Percentiles rank a stretch among this genome's conserved stretches.
These are phyloP conservation scores for Oryza meyeriana DNA, from an alignment of 176 grass and related monocot genomes.

Conservation along the genomic window DNA sequence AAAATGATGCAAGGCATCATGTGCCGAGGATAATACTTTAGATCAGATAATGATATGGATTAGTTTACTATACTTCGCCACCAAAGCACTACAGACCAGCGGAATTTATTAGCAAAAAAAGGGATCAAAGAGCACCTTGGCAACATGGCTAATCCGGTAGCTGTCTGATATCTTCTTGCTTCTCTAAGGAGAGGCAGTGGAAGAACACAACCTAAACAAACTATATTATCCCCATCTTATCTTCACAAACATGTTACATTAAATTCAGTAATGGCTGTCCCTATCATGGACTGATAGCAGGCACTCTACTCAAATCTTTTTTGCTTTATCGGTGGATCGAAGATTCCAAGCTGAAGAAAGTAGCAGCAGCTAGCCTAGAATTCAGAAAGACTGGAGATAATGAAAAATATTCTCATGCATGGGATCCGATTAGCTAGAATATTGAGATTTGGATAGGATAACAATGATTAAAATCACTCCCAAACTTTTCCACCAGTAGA, in stretches of 20 bases:
- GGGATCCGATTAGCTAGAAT: constrained; percentile 39
- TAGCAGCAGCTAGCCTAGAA: constrained; percentile 6
- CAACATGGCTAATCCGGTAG: constrained; percentile 17
- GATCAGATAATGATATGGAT: constrained; percentile 16
- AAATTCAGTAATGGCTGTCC: constrained; percentile 36
- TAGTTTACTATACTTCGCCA: constrained; percentile 4
- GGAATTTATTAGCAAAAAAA: constrained; percentile 1
- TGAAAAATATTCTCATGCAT: constrained; percentile 22
- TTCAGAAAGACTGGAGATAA: constrained; percentile 41
- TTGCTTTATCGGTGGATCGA: constrained; percentile 49
- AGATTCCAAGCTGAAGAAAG: constrained; percentile 43
- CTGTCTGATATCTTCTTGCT: constrained; percentile 31
- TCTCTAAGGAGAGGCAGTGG: constrained; percentile 12
- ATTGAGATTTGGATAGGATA: constrained; percentile 36
- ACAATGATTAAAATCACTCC: constrained; percentile 41
- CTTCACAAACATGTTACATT: constrained; percentile 38
- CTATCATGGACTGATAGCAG: constrained; percentile 32
- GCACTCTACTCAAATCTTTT: constrained; percentile 44
- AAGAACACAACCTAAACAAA: constrained; percentile 34
- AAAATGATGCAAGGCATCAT: constrained; percentile 1
- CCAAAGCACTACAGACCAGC: not conserved
- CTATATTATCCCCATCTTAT: constrained; percentile 54
- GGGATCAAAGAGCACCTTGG: not conserved
- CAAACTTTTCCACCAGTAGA: not conserved
- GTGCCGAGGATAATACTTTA: not conserved